Base-by-base conservation (phyloP, 176 grass and related monocot species). In the Aegilops speltoides region DNA sequence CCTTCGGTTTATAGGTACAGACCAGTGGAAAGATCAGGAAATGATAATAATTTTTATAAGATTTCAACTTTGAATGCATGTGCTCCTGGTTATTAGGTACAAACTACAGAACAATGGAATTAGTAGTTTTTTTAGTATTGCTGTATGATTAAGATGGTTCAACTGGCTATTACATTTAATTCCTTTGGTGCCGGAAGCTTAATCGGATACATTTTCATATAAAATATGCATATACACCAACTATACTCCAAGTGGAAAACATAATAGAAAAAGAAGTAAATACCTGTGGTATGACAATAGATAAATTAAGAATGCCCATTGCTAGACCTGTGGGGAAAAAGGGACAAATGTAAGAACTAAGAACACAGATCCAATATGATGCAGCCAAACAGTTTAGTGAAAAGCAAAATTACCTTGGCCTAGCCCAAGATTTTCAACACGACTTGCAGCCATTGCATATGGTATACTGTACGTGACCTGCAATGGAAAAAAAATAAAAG, bases 401-500 rank as follows among this genome's bases (percentile, higher is more conserved):
- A 82, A 89, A 78, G 12, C 26, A 43, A 70, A 78, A 63, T 64
- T 80, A 94, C 97, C 97, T 88, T 94, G 92, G 87, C 94, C 97
- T 87, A 99, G 94, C 61, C 94, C 89, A 66, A 96, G 91, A 70
- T 90, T 89, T 80, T 99, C 97, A 64, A 96, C 93, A 50, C 90
- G 89, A 69, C 88, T 92, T 79, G 94, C 79, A 71, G 93, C 77
- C 97, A 96, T 99, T 64, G 97, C 94, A 82, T 99, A 99, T 62
- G 94, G 97, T 88, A 99, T 99, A 90, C 92, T 99, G 90, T 99
- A 99, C n/a, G 97, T 96, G 60, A 99, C 77, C 97, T 99, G 87
- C 46, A 86, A 70, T 7, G 29, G 20, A 64, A 40, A 95, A 40
- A 95, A 59, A 77, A 64, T 15, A 93, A 28, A 67, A 15, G 57